Percentiles rank a stretch among this genome's conserved stretches.
These are phyloP conservation scores for Naumovozyma castellii DNA, from an alignment of 805 yeast genomes.

Conservation along the genomic window DNA sequence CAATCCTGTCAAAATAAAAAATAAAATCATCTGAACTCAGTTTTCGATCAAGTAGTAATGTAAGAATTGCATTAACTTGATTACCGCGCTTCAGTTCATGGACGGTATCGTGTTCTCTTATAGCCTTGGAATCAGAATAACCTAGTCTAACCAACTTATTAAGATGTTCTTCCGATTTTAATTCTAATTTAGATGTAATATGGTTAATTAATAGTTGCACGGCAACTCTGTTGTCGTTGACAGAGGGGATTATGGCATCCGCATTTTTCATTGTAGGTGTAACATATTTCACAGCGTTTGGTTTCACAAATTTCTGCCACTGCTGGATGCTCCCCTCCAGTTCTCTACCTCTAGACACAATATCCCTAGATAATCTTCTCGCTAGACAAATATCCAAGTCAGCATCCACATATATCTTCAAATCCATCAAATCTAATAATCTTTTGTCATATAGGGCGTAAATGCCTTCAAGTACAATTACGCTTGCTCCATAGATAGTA, in stretches of 20 bases:
- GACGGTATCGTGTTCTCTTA: slow-evolving; percentile 15
- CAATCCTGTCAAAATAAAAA: slow-evolving; percentile 78
- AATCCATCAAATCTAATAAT: slow-evolving; percentile 65
- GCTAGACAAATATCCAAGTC: slow-evolving; percentile 89
- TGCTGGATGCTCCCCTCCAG: slow-evolving; percentile 73
- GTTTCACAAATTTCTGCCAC: slow-evolving; percentile 88
- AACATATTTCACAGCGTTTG: slow-evolving; percentile 71
- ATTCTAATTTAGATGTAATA: slow-evolving; percentile 57
- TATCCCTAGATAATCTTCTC: slow-evolving; percentile 79
- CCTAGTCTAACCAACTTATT: slow-evolving; percentile 47
- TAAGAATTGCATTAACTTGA: slow-evolving; percentile 63
- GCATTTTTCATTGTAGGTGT: slow-evolving; percentile 60
- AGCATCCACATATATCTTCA: slow-evolving; percentile 86
- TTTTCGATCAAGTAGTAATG: slow-evolving; percentile 49
- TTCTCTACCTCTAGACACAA: slow-evolving; percentile 77
- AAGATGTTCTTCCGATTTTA: slow-evolving; percentile 61
- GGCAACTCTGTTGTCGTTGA: slow-evolving; percentile 74
- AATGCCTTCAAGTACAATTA: slow-evolving; percentile 85
- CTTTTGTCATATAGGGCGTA: slow-evolving; percentile 69
- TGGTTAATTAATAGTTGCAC: slow-evolving; percentile 72
- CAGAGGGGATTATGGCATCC: slow-evolving; percentile 84
- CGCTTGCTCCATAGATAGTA: slow-evolving; percentile 87
- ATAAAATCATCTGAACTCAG: slow-evolving; percentile 69
- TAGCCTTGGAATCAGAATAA: slow-evolving; percentile 8
- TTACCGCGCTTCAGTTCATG: slow-evolving; percentile 38